Evolutionary conservation across 2,329 filamentous ascomycete species (phyloP).

Genomic region (Colletotrichum sp.): DNA sequence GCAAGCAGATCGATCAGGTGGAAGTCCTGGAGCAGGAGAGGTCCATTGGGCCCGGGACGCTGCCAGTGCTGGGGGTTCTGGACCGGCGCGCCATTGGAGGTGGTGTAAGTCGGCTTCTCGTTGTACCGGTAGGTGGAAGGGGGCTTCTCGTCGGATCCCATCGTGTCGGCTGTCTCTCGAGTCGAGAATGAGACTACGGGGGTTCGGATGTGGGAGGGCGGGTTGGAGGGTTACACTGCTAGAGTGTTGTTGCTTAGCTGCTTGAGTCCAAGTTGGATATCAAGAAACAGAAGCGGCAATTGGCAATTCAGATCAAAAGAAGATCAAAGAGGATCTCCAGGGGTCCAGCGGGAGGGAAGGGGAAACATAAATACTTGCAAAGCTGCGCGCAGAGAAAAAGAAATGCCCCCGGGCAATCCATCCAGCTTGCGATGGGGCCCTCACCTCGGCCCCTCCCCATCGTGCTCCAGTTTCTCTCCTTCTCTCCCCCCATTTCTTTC

Average conservation of each 20-base stretch:
- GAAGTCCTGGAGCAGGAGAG: slow-evolving; percentile 68
- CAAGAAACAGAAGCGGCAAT: neutral
- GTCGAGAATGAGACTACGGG: neutral
- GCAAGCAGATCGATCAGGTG: slow-evolving; percentile 68
- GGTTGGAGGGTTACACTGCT: neutral
- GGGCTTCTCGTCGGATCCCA: slow-evolving; percentile 48
- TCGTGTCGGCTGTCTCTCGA: slow-evolving; percentile 30
- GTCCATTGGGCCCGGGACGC: slow-evolving; percentile 60
- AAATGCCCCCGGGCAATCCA: neutral
- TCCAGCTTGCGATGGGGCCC: neutral
- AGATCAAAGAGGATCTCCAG: neutral
- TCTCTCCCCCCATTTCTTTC: neutral
- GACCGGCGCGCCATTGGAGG: slow-evolving; percentile 64
- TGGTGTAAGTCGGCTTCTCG: slow-evolving; percentile 63
- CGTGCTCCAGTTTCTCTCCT: neutral
- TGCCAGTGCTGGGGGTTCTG: slow-evolving; percentile 54
- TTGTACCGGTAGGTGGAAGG: slow-evolving; percentile 57
- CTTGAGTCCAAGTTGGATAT: neutral
- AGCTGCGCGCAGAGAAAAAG: neutral
- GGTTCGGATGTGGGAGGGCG: neutral
- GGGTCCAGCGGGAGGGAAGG: neutral
- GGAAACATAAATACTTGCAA: slow-evolving; percentile 6
- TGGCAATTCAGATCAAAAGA: slow-evolving; percentile 6
- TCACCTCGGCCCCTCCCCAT: slow-evolving; percentile 15
- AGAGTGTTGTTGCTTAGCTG: neutral